These are phyloP conservation scores for Garcia nutans DNA, from an alignment of 345 rosid species.

Conservation along the genomic window DNA sequence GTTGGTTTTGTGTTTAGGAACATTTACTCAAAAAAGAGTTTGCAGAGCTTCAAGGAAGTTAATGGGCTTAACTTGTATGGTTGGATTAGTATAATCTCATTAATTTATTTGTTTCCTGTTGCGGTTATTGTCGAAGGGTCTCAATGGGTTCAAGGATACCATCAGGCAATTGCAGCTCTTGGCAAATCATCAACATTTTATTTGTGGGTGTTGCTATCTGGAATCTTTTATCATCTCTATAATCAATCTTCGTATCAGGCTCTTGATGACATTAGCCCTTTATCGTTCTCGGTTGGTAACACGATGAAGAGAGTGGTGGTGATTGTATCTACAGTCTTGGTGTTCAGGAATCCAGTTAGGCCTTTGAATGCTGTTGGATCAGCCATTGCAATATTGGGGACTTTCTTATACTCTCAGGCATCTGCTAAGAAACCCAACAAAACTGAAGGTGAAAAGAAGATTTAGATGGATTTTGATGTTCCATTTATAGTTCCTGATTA, in stretches of 20 bases:
- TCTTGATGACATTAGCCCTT: conserved; percentile 89
- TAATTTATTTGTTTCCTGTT: conserved; percentile 77
- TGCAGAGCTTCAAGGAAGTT: conserved; percentile 82
- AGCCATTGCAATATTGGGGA: conserved; percentile 79
- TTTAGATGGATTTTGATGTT: conserved; percentile 20
- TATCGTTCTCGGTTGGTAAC: conserved; percentile 86
- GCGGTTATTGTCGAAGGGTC: conserved; percentile 85
- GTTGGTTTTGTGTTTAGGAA: conserved; percentile 86
- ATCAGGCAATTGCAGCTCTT: conserved; percentile 62
- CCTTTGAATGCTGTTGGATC: conserved; percentile 93
- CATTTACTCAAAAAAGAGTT: conserved; percentile 78
- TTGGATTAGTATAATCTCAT: conserved; percentile 69
- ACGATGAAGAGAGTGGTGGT: conserved; percentile 97
- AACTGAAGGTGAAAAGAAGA: conserved; percentile 48
- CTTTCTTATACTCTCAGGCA: conserved; percentile 87
- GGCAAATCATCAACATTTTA: conserved; percentile 71
- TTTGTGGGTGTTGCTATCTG: conserved; percentile 87
- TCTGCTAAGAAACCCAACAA: conserved; percentile 57
- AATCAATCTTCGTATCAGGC: conserved; percentile 96
- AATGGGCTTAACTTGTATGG: conserved; percentile 89
- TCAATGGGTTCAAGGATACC: conserved; percentile 86
- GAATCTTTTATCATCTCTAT: conserved; percentile 83
- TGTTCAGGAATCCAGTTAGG: conserved; percentile 89
- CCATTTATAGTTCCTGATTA: conserved; percentile 5
- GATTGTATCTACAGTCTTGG: conserved; percentile 81